phyloP scores from a whole-genome alignment of 2,329 filamentous ascomycete species.

The Colletotrichum liaoningense region DNA sequence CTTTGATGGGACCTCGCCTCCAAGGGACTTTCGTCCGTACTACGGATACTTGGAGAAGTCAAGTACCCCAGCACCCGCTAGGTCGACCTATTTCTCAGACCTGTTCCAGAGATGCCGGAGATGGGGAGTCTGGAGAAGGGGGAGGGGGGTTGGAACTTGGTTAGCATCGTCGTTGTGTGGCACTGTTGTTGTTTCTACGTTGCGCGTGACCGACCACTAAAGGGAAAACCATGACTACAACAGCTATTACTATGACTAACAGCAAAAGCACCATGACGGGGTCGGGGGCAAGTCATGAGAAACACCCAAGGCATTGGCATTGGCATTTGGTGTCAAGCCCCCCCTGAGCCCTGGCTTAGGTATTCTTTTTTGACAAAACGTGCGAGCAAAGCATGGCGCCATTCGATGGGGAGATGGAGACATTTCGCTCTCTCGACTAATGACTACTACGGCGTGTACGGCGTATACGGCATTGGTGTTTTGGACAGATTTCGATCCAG shows the following conservation, averaged over 20 bases:
- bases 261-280: constrained; percentile 8
- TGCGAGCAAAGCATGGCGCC: constrained; percentile 6
- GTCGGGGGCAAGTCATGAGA: constrained; percentile 6
- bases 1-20: neutral
- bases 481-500: neutral
- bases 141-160: neutral
- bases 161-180: neutral
- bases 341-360: neutral
- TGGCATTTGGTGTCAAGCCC: neutral
- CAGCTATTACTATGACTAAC: constrained; percentile 8
- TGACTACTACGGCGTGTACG: neutral
- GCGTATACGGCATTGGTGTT: neutral
- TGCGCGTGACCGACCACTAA: constrained; percentile 17
- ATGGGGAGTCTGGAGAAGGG: neutral
- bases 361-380: neutral
- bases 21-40: neutral
- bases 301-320: neutral
- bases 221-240: neutral
- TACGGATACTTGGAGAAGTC: neutral
- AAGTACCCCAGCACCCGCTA: neutral
- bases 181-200: neutral
- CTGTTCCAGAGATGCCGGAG: neutral
- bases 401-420: constrained; percentile 6
- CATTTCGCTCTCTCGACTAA: neutral
- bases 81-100: neutral